phyloP scores from a whole-genome alignment of 2,329 filamentous ascomycete genomes.

The Aspergillus sp. region DNA sequence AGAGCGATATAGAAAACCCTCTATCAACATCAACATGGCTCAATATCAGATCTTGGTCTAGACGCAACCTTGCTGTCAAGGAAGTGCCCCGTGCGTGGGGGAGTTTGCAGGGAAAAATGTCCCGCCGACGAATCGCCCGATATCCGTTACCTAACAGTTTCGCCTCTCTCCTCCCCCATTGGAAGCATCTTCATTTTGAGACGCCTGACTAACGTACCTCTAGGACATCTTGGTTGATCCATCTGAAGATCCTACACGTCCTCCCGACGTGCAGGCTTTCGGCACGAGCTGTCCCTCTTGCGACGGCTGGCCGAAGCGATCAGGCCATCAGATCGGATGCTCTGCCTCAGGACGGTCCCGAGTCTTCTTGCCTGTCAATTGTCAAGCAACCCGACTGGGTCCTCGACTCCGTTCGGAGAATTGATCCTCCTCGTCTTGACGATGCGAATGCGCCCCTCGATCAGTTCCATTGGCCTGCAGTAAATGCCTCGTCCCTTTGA shows the following conservation, averaged over 20 bases:
- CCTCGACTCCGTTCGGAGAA: too few relatives aligned
- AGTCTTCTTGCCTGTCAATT: background rate
- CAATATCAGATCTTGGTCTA: constrained; percentile 13
- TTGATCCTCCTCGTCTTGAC: too few relatives aligned
- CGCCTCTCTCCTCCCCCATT: constrained; percentile 12
- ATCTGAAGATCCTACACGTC: constrained; percentile 2
- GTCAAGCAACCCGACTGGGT: too few relatives aligned
- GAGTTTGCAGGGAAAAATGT: constrained; percentile 2
- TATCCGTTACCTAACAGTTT: constrained; percentile 36
- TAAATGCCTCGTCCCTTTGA: too few relatives aligned
- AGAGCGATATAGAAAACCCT: background rate
- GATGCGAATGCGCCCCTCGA: too few relatives aligned
- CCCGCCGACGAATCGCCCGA: constrained; percentile 23
- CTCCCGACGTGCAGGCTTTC: constrained; percentile 10
- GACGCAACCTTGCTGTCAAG: constrained; percentile 11
- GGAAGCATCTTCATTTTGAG: constrained; percentile 6
- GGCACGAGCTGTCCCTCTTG: constrained; percentile 5
- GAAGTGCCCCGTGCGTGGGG: constrained; percentile 5
- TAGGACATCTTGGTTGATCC: constrained; percentile 3
- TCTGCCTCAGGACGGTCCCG: background rate
- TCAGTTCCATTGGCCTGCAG: too few relatives aligned
- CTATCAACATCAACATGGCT: background rate
- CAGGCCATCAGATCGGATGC: constrained; percentile 11
- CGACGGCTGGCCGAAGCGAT: constrained; percentile 14
- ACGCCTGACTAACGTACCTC: constrained; percentile 3